Evolutionary conservation across 306 rosid genomes (phyloP).

Genomic region (Citrullus amarus): DNA sequence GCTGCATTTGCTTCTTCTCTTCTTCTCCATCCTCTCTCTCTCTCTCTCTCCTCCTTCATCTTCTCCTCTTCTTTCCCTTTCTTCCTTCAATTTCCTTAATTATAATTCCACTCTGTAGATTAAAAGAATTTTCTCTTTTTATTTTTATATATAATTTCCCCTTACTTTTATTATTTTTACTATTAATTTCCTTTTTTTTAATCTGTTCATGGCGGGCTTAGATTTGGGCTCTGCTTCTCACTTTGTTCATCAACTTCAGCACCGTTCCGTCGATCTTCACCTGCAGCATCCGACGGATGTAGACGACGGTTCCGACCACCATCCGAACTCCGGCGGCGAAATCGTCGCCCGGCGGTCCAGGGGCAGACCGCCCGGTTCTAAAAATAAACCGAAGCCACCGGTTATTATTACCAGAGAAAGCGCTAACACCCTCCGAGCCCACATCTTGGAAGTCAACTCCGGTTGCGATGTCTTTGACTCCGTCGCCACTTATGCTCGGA

Average conservation of each 20-base stretch:
- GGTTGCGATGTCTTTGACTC: constrained; percentile 85
- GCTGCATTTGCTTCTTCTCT: neutral
- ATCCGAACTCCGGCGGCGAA: constrained; percentile 42
- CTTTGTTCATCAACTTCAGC: constrained; percentile 63
- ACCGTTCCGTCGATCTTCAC: constrained; percentile 59
- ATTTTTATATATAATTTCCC: neutral
- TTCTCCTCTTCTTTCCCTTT: constrained; percentile 13
- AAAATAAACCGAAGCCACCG: constrained; percentile 67
- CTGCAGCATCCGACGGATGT: constrained; percentile 25
- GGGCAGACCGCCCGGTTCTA: constrained; percentile 78
- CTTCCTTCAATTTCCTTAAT: constrained; percentile 22
- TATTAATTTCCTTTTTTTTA: constrained; percentile 26
- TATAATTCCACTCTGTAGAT: neutral
- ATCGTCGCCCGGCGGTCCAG: constrained; percentile 48
- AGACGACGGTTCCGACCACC: constrained; percentile 28
- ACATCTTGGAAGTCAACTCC: constrained; percentile 67
- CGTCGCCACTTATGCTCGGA: constrained; percentile 60
- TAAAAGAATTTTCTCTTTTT: neutral
- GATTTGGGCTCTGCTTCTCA: constrained; percentile 92
- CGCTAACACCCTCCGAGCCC: constrained; percentile 81
- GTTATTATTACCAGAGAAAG: constrained; percentile 82
- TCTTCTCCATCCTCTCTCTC: constrained; percentile 9
- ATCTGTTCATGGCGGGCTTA: constrained; percentile 79
- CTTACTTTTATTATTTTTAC: constrained; percentile 12
- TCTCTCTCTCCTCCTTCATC: neutral